Evolutionary conservation across 106 monocot species (phyloP), one percentile per base, ranked within the genome.

Genomic region (Narthecium ossifragum): DNA sequence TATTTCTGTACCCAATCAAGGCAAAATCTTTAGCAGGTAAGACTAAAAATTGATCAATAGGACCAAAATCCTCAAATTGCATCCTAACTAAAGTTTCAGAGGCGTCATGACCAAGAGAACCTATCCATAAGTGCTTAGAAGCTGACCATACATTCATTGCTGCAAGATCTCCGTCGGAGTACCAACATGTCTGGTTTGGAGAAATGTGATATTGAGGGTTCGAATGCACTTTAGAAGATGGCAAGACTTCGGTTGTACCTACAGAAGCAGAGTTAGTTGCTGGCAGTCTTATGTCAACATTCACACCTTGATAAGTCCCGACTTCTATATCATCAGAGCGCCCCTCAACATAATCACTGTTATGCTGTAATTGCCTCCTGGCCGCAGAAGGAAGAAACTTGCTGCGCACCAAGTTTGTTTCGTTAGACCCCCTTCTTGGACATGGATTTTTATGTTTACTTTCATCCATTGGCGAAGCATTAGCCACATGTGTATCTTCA

Each of bases 51-150:
- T 72, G 60, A 48, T 67, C 74, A 13, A 98, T n/a, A 28, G 81
- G 74, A 67, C 98, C 98, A 70, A 98, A 98, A 30, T 88, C 82
- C 63, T 91, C 87, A 76, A 98, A 88, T 23, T 74, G 73, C 52
- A 74, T 66, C 46, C 77, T 81, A 21, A 98, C 65, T 49, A 60
- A 36, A 45, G 60, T 34, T 69, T 91, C 98, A 66, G 84, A 69
- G 12, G 75, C 79, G 70, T 75, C 74, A 62, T 52, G 61, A 34
- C 90, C 84, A 61, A 84, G 74, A 46, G 70, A 82, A 79, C 87
- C 72, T n/a, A 91, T 38, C 81, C 83, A 91, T 22, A 98, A 79
- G 61, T 79, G 65, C 52, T 85, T 91, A 41, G 91, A 82, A 53
- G 87, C 91, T 40, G 75, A 39, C 26, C 76, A 81, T 8, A 98